Conservation (phyloP, 2,329 filamentous ascomycete species). For the Ceratocystis alfenasii region DNA sequence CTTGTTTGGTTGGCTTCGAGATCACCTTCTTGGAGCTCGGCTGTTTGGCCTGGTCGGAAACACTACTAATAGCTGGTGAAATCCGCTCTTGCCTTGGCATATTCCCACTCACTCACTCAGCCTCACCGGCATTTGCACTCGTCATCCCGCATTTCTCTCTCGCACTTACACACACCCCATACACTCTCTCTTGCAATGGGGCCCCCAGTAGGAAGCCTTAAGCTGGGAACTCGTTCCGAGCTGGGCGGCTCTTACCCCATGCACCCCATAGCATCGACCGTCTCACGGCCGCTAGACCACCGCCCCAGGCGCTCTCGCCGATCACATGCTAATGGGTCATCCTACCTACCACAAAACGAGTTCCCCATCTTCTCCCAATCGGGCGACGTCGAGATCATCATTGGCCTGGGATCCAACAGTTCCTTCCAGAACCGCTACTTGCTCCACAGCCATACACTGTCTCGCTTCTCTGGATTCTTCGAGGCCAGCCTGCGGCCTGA, state of each 20-base stretch:
- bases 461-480: constrained; percentile 88
- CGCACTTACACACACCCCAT: not conserved
- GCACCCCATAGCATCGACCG: constrained; percentile 49
- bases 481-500: constrained; percentile 71
- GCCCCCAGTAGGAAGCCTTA: constrained; percentile 27
- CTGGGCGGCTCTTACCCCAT: constrained; percentile 41
- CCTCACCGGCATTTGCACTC: not conserved
- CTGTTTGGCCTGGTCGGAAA: too few species aligned
- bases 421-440: constrained; percentile 72
- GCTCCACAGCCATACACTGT: constrained; percentile 74
- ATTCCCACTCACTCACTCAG: not conserved
- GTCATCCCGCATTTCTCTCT: not conserved
- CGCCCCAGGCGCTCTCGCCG: constrained; percentile 63
- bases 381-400: constrained; percentile 82
- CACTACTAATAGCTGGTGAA: too few species aligned
- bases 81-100: too few species aligned
- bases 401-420: constrained; percentile 43
- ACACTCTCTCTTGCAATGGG: constrained; percentile 32
- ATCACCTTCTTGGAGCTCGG: not conserved
- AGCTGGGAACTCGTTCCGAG: constrained; percentile 24
- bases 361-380: constrained; percentile 84
- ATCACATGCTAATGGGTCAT: constrained; percentile 62
- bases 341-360: constrained; percentile 68
- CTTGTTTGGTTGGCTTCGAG: constrained; percentile 1
- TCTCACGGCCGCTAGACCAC: constrained; percentile 44